Base-by-base conservation (phyloP, 2,329 filamentous ascomycete species). In the Cordyceps pruinosa region DNA sequence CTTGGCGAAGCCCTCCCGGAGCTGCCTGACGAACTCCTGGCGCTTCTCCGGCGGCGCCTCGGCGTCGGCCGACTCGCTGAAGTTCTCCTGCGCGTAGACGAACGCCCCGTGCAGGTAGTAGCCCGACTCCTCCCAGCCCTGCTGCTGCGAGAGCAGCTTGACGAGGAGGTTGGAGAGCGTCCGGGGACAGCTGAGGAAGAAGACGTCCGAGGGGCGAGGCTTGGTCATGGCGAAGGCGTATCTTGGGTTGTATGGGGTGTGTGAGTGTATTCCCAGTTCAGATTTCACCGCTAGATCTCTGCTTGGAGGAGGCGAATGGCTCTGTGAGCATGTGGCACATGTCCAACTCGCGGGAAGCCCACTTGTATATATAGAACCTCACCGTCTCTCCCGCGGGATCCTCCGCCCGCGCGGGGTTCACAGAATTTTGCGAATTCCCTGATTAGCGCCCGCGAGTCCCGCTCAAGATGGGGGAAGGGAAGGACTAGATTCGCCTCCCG, bases 91-190 rank as follows among this genome's bases (percentile, higher is more conserved):
- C 7, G n/a, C 42, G 34, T 56, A 56, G 9, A 59, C n/a, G 48
- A 15, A 46, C 10, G 57, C 51, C 2, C 7, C 3, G 30, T 59
- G 57, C 23, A 56, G 32, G 46, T 59, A 28, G 51, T 56, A 59
- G 37, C 52, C 57, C 2, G 51, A 44, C 25, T 32, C 28, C n/a
- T 51, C 52, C 51, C 51, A 59, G 30, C 52, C 57, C 15, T 39
- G 17, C 45, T 59, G 57, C 45, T 59, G n/a, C 28, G 57, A 59
- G 28, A 59, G 51, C 45, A 59, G 35, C 39, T 55, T 55, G 21
- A 48, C 45, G 46, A 59, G 46, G 10, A 59, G 57, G 45, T 59
- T 59, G 21, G 57, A 56, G 13, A 55, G 51, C 19, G 57, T 56
- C 12, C 57, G 51, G 13, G 50, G 44, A n/a, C 39, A 42, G 52